phyloP scores from a whole-genome alignment of 805 yeast genomes.

The Jamesozyma jinghongensis region DNA sequence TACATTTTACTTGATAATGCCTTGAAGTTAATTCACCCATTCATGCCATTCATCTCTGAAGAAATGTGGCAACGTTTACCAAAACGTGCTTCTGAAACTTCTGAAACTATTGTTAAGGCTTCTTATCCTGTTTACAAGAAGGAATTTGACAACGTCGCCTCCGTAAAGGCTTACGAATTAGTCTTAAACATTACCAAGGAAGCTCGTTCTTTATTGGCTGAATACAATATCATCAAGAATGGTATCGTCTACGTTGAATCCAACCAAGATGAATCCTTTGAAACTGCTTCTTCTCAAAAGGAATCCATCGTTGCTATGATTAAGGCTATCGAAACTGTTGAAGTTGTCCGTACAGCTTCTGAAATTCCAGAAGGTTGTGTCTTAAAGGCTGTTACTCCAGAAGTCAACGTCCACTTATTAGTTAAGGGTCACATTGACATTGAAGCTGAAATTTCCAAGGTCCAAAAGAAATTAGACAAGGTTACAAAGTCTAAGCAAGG shows the following conservation, averaged over 20 bases:
- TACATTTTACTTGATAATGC: slow-evolving; percentile 91
- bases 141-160: slow-evolving; percentile 52
- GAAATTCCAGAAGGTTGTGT: slow-evolving; percentile 86
- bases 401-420: slow-evolving; percentile 75
- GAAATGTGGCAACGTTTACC: slow-evolving; percentile 99
- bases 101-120: slow-evolving; percentile 70
- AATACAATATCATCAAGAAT: slow-evolving; percentile 79
- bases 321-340: slow-evolving; percentile 75
- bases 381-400: slow-evolving; percentile 69
- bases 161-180: slow-evolving; percentile 71
- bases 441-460: slow-evolving; percentile 83
- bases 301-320: slow-evolving; percentile 85
- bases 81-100: slow-evolving; percentile 61
- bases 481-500: slow-evolving; percentile 49
- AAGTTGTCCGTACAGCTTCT: slow-evolving; percentile 47
- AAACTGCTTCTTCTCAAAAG: slow-evolving; percentile 58
- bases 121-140: slow-evolving; percentile 59
- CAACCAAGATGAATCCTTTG: slow-evolving; percentile 35
- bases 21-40: slow-evolving; percentile 87
- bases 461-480: slow-evolving; percentile 63
- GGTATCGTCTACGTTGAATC: slow-evolving; percentile 81
- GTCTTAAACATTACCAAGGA: slow-evolving; percentile 80
- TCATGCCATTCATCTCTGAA: slow-evolving; percentile 95
- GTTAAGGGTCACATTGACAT: slow-evolving; percentile 93
- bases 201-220: slow-evolving; percentile 86